These are phyloP conservation scores for Terana coerulea DNA, from an alignment of 768 basidiomycete species.

Conservation along the genomic window DNA sequence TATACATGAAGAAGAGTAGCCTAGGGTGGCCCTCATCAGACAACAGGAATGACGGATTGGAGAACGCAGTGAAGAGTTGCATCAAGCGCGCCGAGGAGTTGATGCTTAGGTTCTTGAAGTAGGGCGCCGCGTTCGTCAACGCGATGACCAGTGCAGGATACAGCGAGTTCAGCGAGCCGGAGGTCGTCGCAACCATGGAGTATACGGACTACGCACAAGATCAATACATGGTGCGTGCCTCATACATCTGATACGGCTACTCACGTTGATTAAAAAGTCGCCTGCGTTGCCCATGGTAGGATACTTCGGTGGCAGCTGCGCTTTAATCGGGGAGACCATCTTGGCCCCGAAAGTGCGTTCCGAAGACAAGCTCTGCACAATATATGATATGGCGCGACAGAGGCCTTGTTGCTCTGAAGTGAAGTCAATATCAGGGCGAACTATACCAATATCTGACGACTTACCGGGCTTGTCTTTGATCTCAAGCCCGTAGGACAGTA, in stretches of 20 bases:
- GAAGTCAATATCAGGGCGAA: not conserved
- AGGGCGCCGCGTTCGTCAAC: constrained; percentile 84
- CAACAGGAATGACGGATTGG: constrained; percentile 83
- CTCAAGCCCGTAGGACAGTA: constrained; percentile 79
- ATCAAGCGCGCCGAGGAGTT: constrained; percentile 79
- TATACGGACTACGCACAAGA: constrained; percentile 67
- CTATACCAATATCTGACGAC: constrained; percentile 23
- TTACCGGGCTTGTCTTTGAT: constrained; percentile 92
- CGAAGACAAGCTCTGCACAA: constrained; percentile 87
- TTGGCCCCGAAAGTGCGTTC: constrained; percentile 75
- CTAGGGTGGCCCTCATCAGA: constrained; percentile 95
- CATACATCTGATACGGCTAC: constrained; percentile 21
- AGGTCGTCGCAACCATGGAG: constrained; percentile 84
- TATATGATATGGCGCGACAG: constrained; percentile 85
- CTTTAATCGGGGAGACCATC: constrained; percentile 59
- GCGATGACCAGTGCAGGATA: constrained; percentile 93
- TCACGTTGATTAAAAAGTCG: constrained; percentile 85
- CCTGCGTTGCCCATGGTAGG: constrained; percentile 65
- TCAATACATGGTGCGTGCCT: constrained; percentile 1
- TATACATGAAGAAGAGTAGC: constrained; percentile 86
- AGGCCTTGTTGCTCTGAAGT: constrained; percentile 82
- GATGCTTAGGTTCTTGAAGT: constrained; percentile 77
- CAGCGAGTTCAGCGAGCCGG: constrained; percentile 73
- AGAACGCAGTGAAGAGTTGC: constrained; percentile 89
- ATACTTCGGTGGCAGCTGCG: constrained; percentile 76